Base-by-base conservation (phyloP, 106 monocot genomes). In the Dioscorea alata region DNA sequence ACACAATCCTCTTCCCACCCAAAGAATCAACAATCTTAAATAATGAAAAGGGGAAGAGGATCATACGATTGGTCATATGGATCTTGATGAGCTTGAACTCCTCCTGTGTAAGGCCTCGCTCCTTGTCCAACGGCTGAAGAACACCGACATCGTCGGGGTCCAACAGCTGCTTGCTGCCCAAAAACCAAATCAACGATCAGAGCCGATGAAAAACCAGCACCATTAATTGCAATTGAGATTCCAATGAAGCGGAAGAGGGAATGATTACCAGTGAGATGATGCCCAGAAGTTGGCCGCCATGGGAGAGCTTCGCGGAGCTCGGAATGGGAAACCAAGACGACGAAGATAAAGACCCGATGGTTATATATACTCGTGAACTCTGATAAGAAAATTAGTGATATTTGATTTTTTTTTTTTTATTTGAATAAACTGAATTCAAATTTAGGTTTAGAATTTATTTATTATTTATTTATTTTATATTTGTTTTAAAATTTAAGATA, bases 201-300 rank as follows among this genome's bases (percentile, higher is more conserved):
- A 13, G 58, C 25, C 25, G 59, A 31, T 49, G 0, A 33, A 35
- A 14, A 49, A 16, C 6, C 50, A 13, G 42, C 10, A 42, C 9
- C 6, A 28, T 28, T 28, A 42, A 6, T 42, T 3, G 42, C 42
- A 42, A 42, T 42, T 6, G 42, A 42, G 5, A 42, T 42, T 42
- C 10, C 9, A 42, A 42, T 42, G 42, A 42, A 10, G 42, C 6
- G 6, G 14, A 51, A 58, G 15, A 35, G 20, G 70, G 17, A 54
- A 21, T 42, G 24, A 17, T 57, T 87, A 91, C 90, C 22, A 77
- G 73, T 91, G 90, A 50, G 90, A 91, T 1, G 90, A 91, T 6
- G 84, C 64, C 90, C 90, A 91, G 82, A 91, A 91, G 48, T 91
- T 91, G 48, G 90, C 90, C 2, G 90, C 90, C 90, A 91, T 91